Evolutionary conservation across 805 yeast species (phyloP), one percentile per base, ranked within the genome.

Genomic region (Pichia phayaonensis): DNA sequence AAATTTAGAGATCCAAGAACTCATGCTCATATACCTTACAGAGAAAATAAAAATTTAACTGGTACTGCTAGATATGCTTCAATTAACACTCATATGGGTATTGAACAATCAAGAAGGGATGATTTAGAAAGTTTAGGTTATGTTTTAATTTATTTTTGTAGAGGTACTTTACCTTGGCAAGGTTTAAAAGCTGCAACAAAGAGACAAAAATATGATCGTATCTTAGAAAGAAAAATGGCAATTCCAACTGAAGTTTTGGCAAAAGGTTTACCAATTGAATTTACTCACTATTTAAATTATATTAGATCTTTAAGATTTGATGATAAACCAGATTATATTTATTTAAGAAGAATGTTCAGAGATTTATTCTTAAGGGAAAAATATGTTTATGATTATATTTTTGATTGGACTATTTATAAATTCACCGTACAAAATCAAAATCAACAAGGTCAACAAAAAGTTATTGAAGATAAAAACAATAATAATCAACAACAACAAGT

Each of bases 91-190:
- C 99, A 92, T 71, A 74, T 94, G 67, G 99, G 99, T 50, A 86
- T 92, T 59, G 99, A 92, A 68, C 99, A 92, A 71, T 83, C 90
- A 60, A 83, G 99, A 73, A 81, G 99, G 67, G 99, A 92, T 70
- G 99, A 92, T 68, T 77, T 92, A 61, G 99, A 94, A 72, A 84
- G 94, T 54, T 77, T 92, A 63, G 98, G 97, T 46, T 92, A 92
- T 65, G 97, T 92, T 48, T 76, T 94, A 60, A 87, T 92, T 60
- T 92, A 92, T 71, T 94, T 92, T 66, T 86, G 96, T 69, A 81
- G 96, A 52, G 98, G 99, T 42, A 86, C 95, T 18, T 79, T 92
- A 61, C 99, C 99, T 49, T 92, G 99, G 99, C 99, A 92, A 71
- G 99, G 99, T 4, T 78, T 92, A 62, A 90, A 90, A 70, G 99